Percentiles rank a stretch among this genome's conserved stretches.
Evolutionary conservation across 306 rosid species (phyloP).

Genomic region (Heteromeles arbutifolia): DNA sequence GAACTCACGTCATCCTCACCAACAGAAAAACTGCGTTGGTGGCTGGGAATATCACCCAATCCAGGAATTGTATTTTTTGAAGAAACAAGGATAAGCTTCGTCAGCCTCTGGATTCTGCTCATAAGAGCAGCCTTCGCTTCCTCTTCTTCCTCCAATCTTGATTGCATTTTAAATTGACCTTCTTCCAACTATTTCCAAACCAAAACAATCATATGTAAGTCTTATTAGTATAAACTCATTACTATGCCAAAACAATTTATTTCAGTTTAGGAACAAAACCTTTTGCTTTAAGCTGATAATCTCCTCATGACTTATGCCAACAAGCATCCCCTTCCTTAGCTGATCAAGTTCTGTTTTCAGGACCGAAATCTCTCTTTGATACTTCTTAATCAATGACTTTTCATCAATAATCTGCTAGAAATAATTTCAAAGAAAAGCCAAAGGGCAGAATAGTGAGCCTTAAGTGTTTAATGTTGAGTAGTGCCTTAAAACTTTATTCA

Average conservation of each 20-base stretch:
- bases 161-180: constrained; percentile 99
- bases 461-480: constrained; percentile 4
- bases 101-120: constrained; percentile 99
- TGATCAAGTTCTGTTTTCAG: constrained; percentile 97
- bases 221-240: constrained; percentile 6
- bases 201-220: constrained; percentile 12
- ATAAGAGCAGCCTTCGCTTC: constrained; percentile 97
- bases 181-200: constrained; percentile 68
- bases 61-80: constrained; percentile 89
- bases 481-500: not conserved
- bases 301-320: constrained; percentile 89
- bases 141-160: constrained; percentile 98
- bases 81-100: constrained; percentile 96
- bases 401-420: constrained; percentile 85
- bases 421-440: constrained; percentile 17
- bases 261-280: constrained; percentile 37
- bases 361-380: constrained; percentile 88
- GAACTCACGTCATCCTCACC: constrained; percentile 84
- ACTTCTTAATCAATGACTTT: constrained; percentile 92
- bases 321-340: constrained; percentile 70
- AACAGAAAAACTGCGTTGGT: constrained; percentile 65
- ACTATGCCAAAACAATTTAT: constrained; percentile 7
- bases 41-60: constrained; percentile 68
- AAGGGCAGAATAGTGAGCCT: not conserved
- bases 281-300: constrained; percentile 74